phyloP scores from a whole-genome alignment of 257 asterid genomes.

The Solanum chmielewskii region DNA sequence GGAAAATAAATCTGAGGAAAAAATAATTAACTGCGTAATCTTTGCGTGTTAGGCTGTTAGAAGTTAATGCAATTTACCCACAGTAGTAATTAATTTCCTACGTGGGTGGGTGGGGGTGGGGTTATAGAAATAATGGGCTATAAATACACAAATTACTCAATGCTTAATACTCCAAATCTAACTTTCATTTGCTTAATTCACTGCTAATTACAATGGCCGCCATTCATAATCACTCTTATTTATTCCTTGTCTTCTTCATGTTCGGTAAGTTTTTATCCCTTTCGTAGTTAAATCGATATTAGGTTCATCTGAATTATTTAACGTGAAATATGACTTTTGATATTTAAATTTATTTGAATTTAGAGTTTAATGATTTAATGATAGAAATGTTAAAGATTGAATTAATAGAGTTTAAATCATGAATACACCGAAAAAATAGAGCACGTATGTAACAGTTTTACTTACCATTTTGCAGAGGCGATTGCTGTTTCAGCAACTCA shows the following conservation, averaged over 20 bases:
- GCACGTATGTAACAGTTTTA: neutral
- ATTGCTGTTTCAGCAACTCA: constrained; percentile 27
- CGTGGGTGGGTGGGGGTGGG: neutral
- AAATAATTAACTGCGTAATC: neutral
- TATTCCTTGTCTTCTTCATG: neutral
- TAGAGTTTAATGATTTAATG: neutral
- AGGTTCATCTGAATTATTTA: neutral
- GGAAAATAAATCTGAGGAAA: neutral
- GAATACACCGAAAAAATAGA: neutral
- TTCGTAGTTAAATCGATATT: neutral
- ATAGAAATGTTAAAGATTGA: neutral
- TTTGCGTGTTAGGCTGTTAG: neutral
- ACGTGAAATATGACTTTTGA: neutral
- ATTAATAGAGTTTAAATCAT: neutral
- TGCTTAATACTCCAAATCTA: neutral
- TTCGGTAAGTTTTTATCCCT: neutral
- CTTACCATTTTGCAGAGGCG: constrained; percentile 18
- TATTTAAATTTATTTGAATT: neutral
- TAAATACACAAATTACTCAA: neutral
- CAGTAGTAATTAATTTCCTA: neutral
- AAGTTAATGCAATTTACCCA: neutral
- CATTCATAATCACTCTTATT: neutral
- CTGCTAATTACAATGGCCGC: neutral
- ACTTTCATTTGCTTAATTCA: neutral
- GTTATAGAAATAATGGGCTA: neutral